phyloP scores from a whole-genome alignment of 1,139 yeast genomes.

The Ogataea hybrid region DNA sequence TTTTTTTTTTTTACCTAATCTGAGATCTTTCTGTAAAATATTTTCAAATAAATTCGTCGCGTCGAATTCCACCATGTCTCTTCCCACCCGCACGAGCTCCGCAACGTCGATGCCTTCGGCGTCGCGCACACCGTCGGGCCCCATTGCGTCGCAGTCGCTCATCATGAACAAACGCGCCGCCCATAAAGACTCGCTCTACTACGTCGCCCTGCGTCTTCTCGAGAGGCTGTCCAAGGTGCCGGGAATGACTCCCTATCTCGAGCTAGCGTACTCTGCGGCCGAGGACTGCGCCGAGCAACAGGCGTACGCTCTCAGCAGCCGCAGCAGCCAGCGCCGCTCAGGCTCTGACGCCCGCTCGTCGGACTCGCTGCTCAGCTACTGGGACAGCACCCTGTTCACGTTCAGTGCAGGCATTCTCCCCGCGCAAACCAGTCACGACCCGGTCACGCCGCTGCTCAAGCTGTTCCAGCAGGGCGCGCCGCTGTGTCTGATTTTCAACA shows the following conservation, averaged over 20 bases:
- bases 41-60: conserved; percentile 3
- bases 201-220: conserved; percentile 62
- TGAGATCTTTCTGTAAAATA: background rate
- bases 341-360: conserved; percentile 4
- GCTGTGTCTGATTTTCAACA: conserved; percentile 78
- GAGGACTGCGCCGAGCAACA: conserved; percentile 72
- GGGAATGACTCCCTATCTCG: conserved; percentile 70
- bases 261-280: conserved; percentile 57
- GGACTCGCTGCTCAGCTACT: conserved; percentile 19
- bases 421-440: conserved; percentile 74
- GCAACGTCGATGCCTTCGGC: conserved; percentile 16
- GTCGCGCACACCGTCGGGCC: conserved; percentile 38
- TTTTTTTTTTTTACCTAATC: too few species aligned
- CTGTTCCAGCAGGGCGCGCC: conserved; percentile 93
- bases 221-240: conserved; percentile 60
- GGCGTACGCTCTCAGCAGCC: conserved; percentile 49
- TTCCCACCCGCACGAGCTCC: conserved; percentile 19
- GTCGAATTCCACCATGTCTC: conserved; percentile 7
- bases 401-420: conserved; percentile 78
- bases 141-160: conserved; percentile 40
- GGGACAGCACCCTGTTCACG: conserved; percentile 44
- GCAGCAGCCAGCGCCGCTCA: conserved; percentile 9
- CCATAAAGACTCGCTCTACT: conserved; percentile 70
- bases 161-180: conserved; percentile 65
- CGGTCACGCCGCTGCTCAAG: conserved; percentile 89